Conservation (phyloP, 805 yeast genomes). For the Candida ulmi region DNA sequence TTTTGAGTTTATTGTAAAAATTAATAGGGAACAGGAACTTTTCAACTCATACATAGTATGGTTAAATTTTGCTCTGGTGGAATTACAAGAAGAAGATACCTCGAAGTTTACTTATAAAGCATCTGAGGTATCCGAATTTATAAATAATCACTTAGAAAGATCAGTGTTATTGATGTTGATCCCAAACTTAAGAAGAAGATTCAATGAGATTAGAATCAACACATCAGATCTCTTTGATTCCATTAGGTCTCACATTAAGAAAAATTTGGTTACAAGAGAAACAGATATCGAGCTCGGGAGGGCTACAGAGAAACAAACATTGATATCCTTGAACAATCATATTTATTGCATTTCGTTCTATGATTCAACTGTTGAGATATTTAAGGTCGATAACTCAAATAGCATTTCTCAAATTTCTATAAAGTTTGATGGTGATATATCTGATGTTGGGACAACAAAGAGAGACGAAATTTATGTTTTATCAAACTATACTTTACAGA, state of each 20-base stretch:
- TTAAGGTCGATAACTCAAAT: constrained; percentile 5
- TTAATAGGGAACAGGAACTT: constrained; percentile 40
- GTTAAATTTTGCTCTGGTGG: constrained; percentile 27
- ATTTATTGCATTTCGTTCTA: constrained; percentile 8
- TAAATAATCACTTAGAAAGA: constrained; percentile 20
- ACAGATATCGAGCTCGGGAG: constrained; percentile 11
- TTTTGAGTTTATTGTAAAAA: constrained; percentile 33
- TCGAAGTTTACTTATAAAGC: constrained; percentile 13
- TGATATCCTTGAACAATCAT: constrained; percentile 7
- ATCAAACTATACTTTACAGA: not conserved
- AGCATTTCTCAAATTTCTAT: not conserved
- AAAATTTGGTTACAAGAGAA: constrained; percentile 1
- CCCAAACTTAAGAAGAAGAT: constrained; percentile 18
- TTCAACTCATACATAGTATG: constrained; percentile 40
- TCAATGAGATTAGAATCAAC: constrained; percentile 18
- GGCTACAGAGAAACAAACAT: constrained; percentile 11
- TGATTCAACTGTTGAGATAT: constrained; percentile 10
- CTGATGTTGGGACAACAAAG: constrained; percentile 10
- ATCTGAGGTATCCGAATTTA: constrained; percentile 22
- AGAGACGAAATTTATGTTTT: constrained; percentile 9
- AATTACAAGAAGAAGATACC: constrained; percentile 22
- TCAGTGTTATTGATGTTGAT: constrained; percentile 15
- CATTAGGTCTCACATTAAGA: constrained; percentile 9
- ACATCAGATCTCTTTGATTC: constrained; percentile 17
- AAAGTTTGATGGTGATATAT: constrained; percentile 3